Conservation (phyloP, 2,329 filamentous ascomycete species). For the Rhynchosporium agropyri region DNA sequence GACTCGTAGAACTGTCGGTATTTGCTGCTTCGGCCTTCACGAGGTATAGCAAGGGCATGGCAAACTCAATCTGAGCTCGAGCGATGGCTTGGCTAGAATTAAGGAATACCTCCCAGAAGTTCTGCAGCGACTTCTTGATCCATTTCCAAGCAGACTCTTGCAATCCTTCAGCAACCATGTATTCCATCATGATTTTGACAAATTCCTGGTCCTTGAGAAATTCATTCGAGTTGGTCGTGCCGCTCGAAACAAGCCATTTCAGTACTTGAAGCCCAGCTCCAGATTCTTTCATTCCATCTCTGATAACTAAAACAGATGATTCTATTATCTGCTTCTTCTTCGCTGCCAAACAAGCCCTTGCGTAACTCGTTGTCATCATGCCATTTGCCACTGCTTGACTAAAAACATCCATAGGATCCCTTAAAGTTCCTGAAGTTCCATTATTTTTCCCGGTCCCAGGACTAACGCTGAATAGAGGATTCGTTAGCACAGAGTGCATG, state of each 20-base stretch:
- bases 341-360: constrained; percentile 33
- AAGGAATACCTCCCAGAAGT: constrained; percentile 10
- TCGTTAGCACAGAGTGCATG: constrained; percentile 53
- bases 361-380: constrained; percentile 38
- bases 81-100: constrained; percentile 8
- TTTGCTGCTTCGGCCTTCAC: constrained; percentile 27
- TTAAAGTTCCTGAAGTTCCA: neutral
- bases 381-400: constrained; percentile 39
- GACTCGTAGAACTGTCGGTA: constrained; percentile 7
- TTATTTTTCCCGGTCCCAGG: neutral
- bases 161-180: constrained; percentile 40
- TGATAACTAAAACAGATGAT: constrained; percentile 27
- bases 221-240: constrained; percentile 29
- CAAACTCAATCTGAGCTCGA: constrained; percentile 17
- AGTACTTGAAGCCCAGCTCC: constrained; percentile 41
- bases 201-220: constrained; percentile 36
- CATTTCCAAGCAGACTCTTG: constrained; percentile 39
- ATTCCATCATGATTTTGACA: constrained; percentile 35
- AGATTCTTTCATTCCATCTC: constrained; percentile 36
- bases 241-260: constrained; percentile 40
- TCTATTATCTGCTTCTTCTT: constrained; percentile 32
- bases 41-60: constrained; percentile 27
- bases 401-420: constrained; percentile 41
- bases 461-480: constrained; percentile 48
- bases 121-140: constrained; percentile 33